Percentiles rank a stretch among this genome's conserved stretches.
These are phyloP conservation scores for Salvia sclarea DNA, from an alignment of 305 asterid genomes.

Conservation along the genomic window DNA sequence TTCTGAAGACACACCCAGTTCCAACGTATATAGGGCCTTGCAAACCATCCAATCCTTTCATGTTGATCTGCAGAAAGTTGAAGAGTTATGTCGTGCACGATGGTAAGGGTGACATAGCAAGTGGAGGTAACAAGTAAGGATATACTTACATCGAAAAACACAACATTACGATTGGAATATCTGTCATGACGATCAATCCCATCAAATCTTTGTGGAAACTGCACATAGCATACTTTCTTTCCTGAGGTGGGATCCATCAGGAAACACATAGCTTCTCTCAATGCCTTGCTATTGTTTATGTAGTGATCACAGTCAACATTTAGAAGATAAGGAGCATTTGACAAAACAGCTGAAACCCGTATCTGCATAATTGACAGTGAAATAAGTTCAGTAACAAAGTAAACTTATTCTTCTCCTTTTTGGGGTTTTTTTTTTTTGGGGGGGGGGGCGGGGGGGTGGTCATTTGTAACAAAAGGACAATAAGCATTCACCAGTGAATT, in stretches of 20 bases:
- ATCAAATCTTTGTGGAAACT: slow-evolving; percentile 88
- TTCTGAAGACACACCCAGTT: slow-evolving; percentile 83
- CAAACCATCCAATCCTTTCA: slow-evolving; percentile 93
- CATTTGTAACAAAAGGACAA: neutral
- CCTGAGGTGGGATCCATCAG: slow-evolving; percentile 92
- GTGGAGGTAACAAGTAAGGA: neutral
- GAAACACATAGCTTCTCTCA: slow-evolving; percentile 93
- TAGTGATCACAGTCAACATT: slow-evolving; percentile 93
- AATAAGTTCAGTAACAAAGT: too few species aligned
- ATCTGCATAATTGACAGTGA: neutral
- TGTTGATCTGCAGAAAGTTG: slow-evolving; percentile 61
- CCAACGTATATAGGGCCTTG: slow-evolving; percentile 96
- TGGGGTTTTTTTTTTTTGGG: neutral
- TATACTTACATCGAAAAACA: slow-evolving; percentile 80
- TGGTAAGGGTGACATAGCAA: slow-evolving; percentile 8
- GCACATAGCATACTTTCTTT: slow-evolving; percentile 83
- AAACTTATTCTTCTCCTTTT: too few species aligned
- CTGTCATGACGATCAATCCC: slow-evolving; percentile 86
- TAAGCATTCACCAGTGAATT: slow-evolving; percentile 66
- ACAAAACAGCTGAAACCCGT: slow-evolving; percentile 81
- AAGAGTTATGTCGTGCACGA: slow-evolving; percentile 29
- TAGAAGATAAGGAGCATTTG: slow-evolving; percentile 83
- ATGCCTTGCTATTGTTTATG: slow-evolving; percentile 85
- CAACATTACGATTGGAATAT: slow-evolving; percentile 84
- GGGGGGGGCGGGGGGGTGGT: neutral